Evolutionary conservation across 306 rosid species (phyloP), one percentile per base, ranked within the genome.

Genomic region (Hippophae rhamnoides): DNA sequence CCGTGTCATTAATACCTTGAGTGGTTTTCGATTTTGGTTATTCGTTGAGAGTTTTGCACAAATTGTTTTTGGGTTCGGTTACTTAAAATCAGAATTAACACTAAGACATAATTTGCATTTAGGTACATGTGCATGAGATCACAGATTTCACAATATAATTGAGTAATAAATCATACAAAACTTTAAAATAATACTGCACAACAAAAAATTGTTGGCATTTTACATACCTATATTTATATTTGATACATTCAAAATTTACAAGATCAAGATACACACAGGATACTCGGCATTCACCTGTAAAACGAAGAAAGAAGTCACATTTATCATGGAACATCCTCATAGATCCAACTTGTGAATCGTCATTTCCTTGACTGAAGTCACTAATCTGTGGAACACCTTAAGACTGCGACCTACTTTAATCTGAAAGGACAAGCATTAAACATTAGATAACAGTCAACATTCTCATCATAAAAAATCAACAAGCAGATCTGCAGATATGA

Each of bases 351-450:
- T 86, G 51, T 80, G 90, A 69, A 84, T 75, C 43, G 90, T 70
- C 54, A 85, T 62, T 69, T 86, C 99, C 81, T 88, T 86, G 45
- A 87, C 79, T 8, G 94, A 92, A 73, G 90, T 80, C 52, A 78
- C 85, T 64, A 92, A 70, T 77, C 96, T 80, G 46, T 73, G 69
- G 57, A 92, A 88, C 64, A 92, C 86, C 85, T 84, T 92, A 31
- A 92, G 85, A 69, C 77, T 80, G 72, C 79, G 95, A 14, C 94
- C 95, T 58, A 92, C 61, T 82, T 88, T 85, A 53, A 82, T 88
- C 99, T 88, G 95, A 52, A 70, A 70, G 23, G 40, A 52, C 58
- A 65, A 41, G 18, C 43, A 52, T 26, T 13, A 13, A 64, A 11
- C 46, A 42, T 7, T 0, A 47, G 54, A 31, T 9, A 48, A 65